Evolutionary conservation across 345 rosid species (phyloP).

Genomic region (Rhizophora apiculata): DNA sequence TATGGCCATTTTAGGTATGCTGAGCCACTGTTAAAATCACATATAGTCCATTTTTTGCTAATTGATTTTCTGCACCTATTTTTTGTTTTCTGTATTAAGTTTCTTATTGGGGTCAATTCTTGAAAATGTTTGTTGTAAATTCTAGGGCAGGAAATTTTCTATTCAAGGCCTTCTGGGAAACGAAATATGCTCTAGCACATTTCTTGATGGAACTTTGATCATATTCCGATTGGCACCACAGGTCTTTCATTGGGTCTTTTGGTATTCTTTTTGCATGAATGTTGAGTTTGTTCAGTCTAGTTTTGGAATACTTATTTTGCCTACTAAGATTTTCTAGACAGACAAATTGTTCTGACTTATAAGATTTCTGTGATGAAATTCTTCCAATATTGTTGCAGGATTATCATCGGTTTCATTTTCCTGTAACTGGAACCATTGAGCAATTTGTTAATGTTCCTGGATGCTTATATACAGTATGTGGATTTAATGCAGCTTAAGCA

Average conservation of each 20-base stretch:
- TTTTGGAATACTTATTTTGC: background rate
- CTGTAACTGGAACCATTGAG: conserved; percentile 77
- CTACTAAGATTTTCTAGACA: background rate
- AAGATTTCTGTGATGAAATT: background rate
- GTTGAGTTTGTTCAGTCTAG: background rate
- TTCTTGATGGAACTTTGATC: conserved; percentile 71
- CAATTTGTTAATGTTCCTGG: conserved; percentile 62
- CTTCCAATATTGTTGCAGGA: conserved; percentile 47
- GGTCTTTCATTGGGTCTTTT: conserved; percentile 31
- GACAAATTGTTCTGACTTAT: background rate
- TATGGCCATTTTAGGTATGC: background rate
- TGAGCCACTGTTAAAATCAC: background rate
- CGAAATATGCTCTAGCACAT: conserved; percentile 43
- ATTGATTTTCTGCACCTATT: background rate
- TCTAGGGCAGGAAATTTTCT: conserved; percentile 81
- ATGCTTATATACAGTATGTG: conserved; percentile 70
- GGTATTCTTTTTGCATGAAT: background rate
- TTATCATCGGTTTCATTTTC: conserved; percentile 83
- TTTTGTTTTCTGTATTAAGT: conserved; percentile 4
- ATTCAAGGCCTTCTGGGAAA: conserved; percentile 80
- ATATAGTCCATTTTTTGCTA: background rate
- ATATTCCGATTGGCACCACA: conserved; percentile 93
- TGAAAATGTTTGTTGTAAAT: background rate
- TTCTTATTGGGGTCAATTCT: background rate
- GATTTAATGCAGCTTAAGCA: background rate